A percentile compares a stretch with the other conserved stretches of the same genome.
These are phyloP conservation scores for Primulina huaijiensis DNA, from an alignment of 257 asterid genomes.

Conservation along the genomic window DNA sequence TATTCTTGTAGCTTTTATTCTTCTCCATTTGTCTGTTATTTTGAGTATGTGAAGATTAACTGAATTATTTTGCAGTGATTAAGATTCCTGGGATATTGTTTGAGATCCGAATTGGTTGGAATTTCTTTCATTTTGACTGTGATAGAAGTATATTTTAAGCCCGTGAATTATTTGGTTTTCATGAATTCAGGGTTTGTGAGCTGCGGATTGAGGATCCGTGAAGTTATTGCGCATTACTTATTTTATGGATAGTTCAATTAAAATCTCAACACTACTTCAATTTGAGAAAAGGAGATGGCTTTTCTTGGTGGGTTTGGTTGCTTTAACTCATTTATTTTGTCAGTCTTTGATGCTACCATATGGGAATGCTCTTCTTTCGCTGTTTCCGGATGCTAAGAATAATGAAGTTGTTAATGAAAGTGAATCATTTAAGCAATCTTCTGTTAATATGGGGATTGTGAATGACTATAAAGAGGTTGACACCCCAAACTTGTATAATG, in stretches of 20 bases:
- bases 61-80: background rate
- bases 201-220: slow-evolving; percentile 19
- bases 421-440: slow-evolving; percentile 24
- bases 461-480: slow-evolving; percentile 22
- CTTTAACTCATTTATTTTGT: slow-evolving; percentile 66
- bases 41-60: slow-evolving; percentile 10
- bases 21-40: background rate
- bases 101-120: background rate
- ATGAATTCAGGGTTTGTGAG: slow-evolving; percentile 22
- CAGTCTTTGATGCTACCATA: slow-evolving; percentile 81
- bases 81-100: background rate
- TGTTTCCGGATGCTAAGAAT: slow-evolving; percentile 38
- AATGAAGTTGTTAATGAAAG: slow-evolving; percentile 14
- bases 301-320: slow-evolving; percentile 60
- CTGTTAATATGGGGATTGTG: slow-evolving; percentile 22
- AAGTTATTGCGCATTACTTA: slow-evolving; percentile 6
- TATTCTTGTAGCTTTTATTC: background rate
- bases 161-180: slow-evolving; percentile 5
- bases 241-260: slow-evolving; percentile 40
- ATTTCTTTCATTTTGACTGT: background rate
- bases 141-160: slow-evolving; percentile 2
- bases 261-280: slow-evolving; percentile 42
- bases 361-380: slow-evolving; percentile 56
- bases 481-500: slow-evolving; percentile 28
- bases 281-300: slow-evolving; percentile 72